Conservation (phyloP, 768 basidiomycete genomes). For the Stropharia rugosoannulata region DNA sequence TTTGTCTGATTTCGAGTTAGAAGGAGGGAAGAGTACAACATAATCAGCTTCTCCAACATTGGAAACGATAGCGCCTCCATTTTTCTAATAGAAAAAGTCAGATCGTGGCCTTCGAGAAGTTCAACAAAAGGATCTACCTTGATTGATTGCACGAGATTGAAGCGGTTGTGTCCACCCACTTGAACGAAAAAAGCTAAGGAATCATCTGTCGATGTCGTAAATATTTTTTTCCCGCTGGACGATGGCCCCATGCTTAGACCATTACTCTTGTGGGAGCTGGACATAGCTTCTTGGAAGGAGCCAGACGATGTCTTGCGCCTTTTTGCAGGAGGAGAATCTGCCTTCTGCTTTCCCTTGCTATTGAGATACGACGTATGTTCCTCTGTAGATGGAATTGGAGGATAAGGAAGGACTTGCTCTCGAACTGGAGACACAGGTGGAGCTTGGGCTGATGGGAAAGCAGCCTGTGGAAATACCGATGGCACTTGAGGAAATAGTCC, state of each 20-base stretch:
- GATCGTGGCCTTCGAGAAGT: not conserved
- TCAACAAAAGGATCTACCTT: slow-evolving; percentile 41
- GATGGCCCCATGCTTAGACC: slow-evolving; percentile 5
- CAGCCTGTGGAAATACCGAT: not conserved
- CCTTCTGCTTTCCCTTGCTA: slow-evolving; percentile 10
- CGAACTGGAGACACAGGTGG: slow-evolving; percentile 7
- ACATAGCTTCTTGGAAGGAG: slow-evolving; percentile 7
- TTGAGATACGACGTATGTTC: not conserved
- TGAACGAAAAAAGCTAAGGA: slow-evolving; percentile 63
- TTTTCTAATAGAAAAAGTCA: slow-evolving; percentile 42
- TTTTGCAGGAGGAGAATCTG: slow-evolving; percentile 13
- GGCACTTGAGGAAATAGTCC: not conserved
- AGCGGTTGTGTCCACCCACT: slow-evolving; percentile 59
- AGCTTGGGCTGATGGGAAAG: not conserved
- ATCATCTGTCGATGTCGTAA: slow-evolving; percentile 39
- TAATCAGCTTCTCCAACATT: slow-evolving; percentile 59
- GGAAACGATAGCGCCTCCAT: slow-evolving; percentile 60
- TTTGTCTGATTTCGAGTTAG: slow-evolving; percentile 37
- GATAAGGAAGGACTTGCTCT: slow-evolving; percentile 15
- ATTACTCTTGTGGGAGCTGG: not conserved
- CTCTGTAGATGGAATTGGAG: slow-evolving; percentile 3
- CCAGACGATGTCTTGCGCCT: slow-evolving; percentile 15
- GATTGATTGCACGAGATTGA: slow-evolving; percentile 48
- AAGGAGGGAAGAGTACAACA: slow-evolving; percentile 44
- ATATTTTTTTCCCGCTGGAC: slow-evolving; percentile 32